Base-by-base conservation (phyloP, 2,329 filamentous ascomycete genomes). In the Epichloe gansuensis region DNA sequence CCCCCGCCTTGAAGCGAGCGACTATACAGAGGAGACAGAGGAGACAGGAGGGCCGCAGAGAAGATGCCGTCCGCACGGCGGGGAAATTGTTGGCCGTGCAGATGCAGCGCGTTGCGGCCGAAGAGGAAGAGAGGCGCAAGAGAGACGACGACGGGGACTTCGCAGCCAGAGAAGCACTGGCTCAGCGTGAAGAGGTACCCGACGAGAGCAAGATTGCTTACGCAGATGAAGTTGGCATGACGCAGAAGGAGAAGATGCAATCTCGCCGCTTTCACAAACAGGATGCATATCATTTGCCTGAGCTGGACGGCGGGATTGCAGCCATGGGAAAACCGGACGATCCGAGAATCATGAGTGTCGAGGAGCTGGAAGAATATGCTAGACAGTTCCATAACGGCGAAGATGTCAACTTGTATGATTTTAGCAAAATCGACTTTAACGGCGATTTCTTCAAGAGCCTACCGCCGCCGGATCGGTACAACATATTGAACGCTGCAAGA, bases 351-450 rank as follows among this genome's bases (percentile, higher is more conserved):
- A 97, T 98, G 93, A 94, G 86, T 51, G 80, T 94, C 25, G 89
- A 95, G 63, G 91, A 98, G 65, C 72, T 98, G 54, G 89, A 97
- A 69, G 85, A 91, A 59, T 98, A 98, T 65, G 91, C 94, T 3
- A 77, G 85, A 50, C 91, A 97, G 58, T 97, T 97, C 62, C 82
- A 96, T 62, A 82, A 82, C 55, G 93, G 93, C 52, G 90, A 97
- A 68, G 91, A 97, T 65, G 86, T 97, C 60, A 84, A 85, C 58
- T 69, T 91, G 5, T 97, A 97, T 68, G 91, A 97, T 69, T 98
- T 98, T 65, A 94, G 88, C 64, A 97, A 97, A 69, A 98, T 98
- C 61, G 93, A 98, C 65, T 98, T 97, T 62, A 87, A 97, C 59
- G 88, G 91, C 59, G 83, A 91, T 12, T 98, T 98, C 69, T 98